A percentile compares a stretch with the other conserved stretches of the same genome.
phyloP scores from a whole-genome alignment of 1,139 yeast species.

The Magnusiomyces clavatus region DNA sequence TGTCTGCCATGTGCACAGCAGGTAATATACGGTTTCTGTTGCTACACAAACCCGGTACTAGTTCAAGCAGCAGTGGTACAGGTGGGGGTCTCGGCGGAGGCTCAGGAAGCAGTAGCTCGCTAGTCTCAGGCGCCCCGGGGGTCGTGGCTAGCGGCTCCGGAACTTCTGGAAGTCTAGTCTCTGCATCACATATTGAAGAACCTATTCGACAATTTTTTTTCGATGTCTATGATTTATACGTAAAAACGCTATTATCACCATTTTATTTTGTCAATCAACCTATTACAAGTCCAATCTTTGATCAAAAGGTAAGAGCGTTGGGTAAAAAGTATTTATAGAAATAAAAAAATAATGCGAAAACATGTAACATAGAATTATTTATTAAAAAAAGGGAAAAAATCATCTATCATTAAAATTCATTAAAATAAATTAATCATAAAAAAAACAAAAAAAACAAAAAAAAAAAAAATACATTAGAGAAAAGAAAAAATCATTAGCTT shows the following conservation, averaged over 20 bases:
- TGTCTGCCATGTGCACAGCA: conserved; percentile 81
- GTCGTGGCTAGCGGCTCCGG: not conserved
- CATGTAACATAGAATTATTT: conserved; percentile 66
- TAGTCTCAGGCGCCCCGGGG: not conserved
- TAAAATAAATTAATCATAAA: not conserved
- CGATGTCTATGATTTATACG: conserved; percentile 82
- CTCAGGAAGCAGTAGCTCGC: not conserved
- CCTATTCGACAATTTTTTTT: conserved; percentile 74
- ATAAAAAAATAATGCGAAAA: not conserved
- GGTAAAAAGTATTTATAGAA: conserved; percentile 66
- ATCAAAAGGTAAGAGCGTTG: conserved; percentile 57
- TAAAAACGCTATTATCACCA: conserved; percentile 79
- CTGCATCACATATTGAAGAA: conserved; percentile 47
- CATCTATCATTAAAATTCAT: not conserved
- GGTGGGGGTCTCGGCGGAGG: not conserved
- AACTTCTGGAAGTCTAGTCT: not conserved
- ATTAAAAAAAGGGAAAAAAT: conserved; percentile 22
- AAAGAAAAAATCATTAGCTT: not conserved
- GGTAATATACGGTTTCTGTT: conserved; percentile 79
- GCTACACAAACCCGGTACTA: conserved; percentile 48
- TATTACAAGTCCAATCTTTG: conserved; percentile 68
- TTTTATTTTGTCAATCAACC: conserved; percentile 74
- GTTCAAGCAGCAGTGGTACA: not conserved
- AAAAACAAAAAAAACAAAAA: not conserved
- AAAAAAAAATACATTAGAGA: not conserved